Evolutionary conservation across 2,329 filamentous ascomycete genomes (phyloP), one percentile per base, ranked within the genome.

Genomic region (Cylindrodendrum hubeiense): DNA sequence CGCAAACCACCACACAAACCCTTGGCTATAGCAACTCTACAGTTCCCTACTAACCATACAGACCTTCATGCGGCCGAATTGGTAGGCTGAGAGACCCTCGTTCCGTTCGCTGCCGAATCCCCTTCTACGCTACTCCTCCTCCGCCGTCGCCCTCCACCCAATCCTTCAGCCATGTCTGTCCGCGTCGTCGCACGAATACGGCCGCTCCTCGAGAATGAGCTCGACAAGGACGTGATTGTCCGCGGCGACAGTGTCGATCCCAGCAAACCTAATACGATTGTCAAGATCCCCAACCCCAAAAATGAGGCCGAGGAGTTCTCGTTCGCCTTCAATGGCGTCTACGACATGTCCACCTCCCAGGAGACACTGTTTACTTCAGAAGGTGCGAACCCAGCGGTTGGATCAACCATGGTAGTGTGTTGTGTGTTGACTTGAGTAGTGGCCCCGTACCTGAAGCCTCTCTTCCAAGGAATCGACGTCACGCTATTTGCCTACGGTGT

Each of bases 281-380:
- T 98, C 76, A 91, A 92, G 78, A 97, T 98, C 74, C 95, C 95
- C 4, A 98, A 94, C 77, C 95, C 95, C 0, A 97, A 96, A 83
- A 98, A 98, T 76, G 93, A 93, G 69, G 85, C 87, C 22, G 95
- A 98, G 80, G 92, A 95, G 76, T 98, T 95, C 81, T 94, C 92
- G 58, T 99, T 98, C 79, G 89, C 95, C 56, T 98, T 98, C 86
- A 97, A 96, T 84, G 89, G 92, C 71, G 95, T 98, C 60, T 98
- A 97, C 79, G 93, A 93, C 75, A 89, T 91, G 73, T 80, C 87
- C 37, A 91, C 93, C 17, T 89, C 93, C 9, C 95, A 99, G 79
- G 93, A 97, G 79, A 88, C 93, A 69, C 82, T 99, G 62, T 99
- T 97, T 78, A 93, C 95, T 69, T 89, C 91, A 39, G 95, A 98